Base-by-base conservation (phyloP, 257 asterid species). In the Solanum tarijense region DNA sequence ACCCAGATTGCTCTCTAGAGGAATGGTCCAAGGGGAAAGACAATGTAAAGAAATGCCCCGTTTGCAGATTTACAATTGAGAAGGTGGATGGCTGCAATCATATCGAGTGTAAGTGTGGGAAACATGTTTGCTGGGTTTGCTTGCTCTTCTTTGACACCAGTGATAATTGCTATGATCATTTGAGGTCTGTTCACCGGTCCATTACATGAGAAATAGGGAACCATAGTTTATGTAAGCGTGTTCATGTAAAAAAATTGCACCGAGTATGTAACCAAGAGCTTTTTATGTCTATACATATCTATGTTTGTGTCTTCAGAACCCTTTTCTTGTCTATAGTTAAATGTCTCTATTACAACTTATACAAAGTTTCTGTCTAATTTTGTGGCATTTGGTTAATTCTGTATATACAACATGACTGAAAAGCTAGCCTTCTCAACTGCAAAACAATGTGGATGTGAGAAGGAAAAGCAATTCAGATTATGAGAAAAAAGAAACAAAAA, bases 21-120 rank as follows among this genome's bases (percentile, higher is more conserved):
- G 96, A 91, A 88, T 97, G 99, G 99, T 88, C 96, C 89, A 43
- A 35, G 10, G 99, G 98, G 60, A 94, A 91, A 87, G 98, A 93
- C 1, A 87, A 93, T 12, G 99, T 97, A 88, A 94, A 96, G 95
- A 85, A 4, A 38, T 97, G 99, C 89, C 99, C 99, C 0, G 85
- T 89, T 13, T 97, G 99, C 83, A 91, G 92, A 66, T 94, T 83
- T 88, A 94, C 95, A 8, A 93, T 97, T 3, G 99, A 97, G 99
- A 96, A 97, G 89, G 93, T 93, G 66, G 98, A 95, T 0, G 99
- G 99, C 72, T 97, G 99, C 95, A 94, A 97, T 87, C 99, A 97
- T 69, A 82, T 97, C 2, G 95, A 88, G 79, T 97, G 99, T 72
- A 89, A 89, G 90, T 97, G 99, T 14, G 98, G 99, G 90, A 90